Percentiles rank a stretch among this genome's conserved stretches.
Conservation (phyloP, 176 grass and related monocot species). For the Carex myosuroides region DNA sequence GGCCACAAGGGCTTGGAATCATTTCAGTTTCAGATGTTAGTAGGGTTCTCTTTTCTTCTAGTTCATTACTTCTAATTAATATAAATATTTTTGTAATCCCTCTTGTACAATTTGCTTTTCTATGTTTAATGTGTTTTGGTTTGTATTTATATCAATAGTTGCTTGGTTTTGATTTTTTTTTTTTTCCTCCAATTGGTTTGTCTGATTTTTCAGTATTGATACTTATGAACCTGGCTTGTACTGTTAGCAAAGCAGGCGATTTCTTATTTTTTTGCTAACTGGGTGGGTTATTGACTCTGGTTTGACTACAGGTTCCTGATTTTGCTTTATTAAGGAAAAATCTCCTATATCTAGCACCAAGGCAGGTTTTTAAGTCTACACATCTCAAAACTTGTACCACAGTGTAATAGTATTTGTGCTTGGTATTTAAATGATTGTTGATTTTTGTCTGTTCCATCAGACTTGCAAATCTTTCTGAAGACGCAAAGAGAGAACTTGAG, state of each 20-base stretch:
- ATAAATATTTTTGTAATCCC: not conserved
- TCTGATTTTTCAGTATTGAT: not conserved
- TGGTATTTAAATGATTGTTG: not conserved
- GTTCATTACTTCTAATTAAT: not conserved
- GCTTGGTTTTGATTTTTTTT: not conserved
- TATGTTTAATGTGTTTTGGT: not conserved
- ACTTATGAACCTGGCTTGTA: not conserved
- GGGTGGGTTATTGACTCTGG: not conserved
- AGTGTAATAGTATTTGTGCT: not conserved
- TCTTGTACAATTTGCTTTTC: not conserved
- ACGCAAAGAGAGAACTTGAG: conserved; percentile 51
- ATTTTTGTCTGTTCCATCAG: conserved; percentile 20
- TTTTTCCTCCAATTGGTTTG: not conserved
- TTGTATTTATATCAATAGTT: not conserved
- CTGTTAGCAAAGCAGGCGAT: not conserved
- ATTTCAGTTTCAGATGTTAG: conserved; percentile 76
- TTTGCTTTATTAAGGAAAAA: conserved; percentile 55
- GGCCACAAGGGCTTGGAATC: conserved; percentile 74
- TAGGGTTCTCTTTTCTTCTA: not conserved
- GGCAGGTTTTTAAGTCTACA: conserved; percentile 22
- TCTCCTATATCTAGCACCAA: conserved; percentile 61
- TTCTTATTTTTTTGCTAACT: conserved; percentile 4
- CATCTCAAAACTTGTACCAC: not conserved
- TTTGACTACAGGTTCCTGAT: conserved; percentile 49
- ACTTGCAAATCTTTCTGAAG: conserved; percentile 58